Evolutionary conservation across 305 asterid genomes (phyloP), one percentile per base, ranked within the genome.

Genomic region (Solanum hybrid): DNA sequence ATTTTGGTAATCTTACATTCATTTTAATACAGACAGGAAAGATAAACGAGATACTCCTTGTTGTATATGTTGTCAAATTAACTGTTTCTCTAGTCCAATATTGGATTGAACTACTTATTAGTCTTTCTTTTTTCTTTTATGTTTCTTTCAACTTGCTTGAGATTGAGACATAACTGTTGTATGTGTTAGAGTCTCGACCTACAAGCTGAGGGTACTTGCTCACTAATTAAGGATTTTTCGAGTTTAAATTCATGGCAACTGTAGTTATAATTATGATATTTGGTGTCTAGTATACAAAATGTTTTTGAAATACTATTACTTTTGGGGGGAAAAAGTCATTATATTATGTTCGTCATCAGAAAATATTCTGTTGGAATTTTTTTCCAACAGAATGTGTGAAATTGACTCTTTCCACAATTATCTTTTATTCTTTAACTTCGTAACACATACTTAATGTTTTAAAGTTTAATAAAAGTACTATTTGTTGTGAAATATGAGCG

Each of bases 61-160:
- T 87, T 91, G 93, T 92, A 92, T 87, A 89, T 92, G 90, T 89
- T 61, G 90, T 88, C 88, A 51, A 84, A 71, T 78, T 71, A 78
- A 79, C 37, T 26, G 71, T 85, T 87, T 46, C 89, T 51, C 46
- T 82, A 81, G 92, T 89, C 87, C 89, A 79, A 90, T 87, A 75
- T 42, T 87, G 90, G 91, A 89, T 90, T 71, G 91, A 89, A 89
- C 90, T 76, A 18, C 22, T 64, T 78, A 78, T 35, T 35, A 37
- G 42, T 67, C 85, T 24, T 20, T 28, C n/a, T 51, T 90, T 90
- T 42, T 22, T 26, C 8, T 81, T 81, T 81, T 13, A 74, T 7
- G 26, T 11, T 29, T 8, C 2, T 6, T 8, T 22, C 5, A 0
- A 74, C 86, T 88, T 81, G 36, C 24, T 81, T 37, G 61, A 26